Evolutionary conservation across 208 protist species (phyloP).

Genomic region (Leishmania turanica): DNA sequence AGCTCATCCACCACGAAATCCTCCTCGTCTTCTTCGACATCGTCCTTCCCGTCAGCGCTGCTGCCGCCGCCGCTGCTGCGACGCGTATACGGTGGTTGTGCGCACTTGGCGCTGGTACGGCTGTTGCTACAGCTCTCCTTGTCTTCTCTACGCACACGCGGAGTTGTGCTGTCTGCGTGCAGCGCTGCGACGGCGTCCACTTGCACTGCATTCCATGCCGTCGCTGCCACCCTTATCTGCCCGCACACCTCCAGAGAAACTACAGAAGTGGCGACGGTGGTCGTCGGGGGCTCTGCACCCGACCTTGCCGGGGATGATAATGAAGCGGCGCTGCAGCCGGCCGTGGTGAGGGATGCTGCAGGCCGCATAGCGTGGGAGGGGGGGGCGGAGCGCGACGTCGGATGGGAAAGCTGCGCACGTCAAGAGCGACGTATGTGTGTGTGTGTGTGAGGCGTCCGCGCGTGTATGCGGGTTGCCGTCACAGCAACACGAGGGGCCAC

Average conservation of each 20-base stretch:
- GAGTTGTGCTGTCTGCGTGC: neutral
- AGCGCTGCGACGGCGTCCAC: neutral
- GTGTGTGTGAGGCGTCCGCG: neutral
- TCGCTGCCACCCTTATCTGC: neutral
- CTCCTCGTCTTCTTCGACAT: neutral
- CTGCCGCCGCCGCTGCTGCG: neutral
- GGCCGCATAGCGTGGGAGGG: neutral
- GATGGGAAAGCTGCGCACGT: neutral
- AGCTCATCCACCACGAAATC: slow-evolving; percentile 13
- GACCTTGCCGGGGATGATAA: neutral
- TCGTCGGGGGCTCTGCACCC: neutral
- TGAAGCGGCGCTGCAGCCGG: neutral
- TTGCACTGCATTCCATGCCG: neutral
- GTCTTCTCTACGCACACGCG: neutral
- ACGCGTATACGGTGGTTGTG: neutral
- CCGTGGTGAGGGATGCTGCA: neutral
- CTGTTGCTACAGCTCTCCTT: neutral
- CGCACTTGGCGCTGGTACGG: neutral
- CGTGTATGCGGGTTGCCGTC: neutral
- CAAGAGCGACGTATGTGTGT: neutral
- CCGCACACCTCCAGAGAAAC: neutral
- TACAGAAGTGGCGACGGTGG: neutral
- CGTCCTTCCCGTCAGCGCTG: neutral
- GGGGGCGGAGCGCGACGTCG: neutral
- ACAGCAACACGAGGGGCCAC: neutral